Conservation (phyloP, 768 basidiomycete genomes). For the Trametes cingulata region DNA sequence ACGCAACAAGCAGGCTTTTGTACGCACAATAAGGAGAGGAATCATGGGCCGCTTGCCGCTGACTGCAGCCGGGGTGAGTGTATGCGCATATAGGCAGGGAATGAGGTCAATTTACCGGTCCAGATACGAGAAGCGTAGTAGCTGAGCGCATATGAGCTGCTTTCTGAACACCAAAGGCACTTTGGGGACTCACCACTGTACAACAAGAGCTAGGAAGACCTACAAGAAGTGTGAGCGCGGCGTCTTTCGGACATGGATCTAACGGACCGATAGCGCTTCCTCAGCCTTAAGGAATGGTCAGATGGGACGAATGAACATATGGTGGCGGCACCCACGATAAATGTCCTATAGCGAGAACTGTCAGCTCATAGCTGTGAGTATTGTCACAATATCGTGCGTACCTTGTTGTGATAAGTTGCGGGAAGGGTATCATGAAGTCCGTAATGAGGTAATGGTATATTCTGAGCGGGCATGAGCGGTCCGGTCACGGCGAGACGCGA, state of each 20-base stretch:
- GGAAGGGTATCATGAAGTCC: slow-evolving; percentile 23
- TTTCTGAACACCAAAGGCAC: neutral
- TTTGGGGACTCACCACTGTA: slow-evolving; percentile 19
- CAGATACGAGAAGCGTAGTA: slow-evolving; percentile 25
- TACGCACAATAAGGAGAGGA: slow-evolving; percentile 12
- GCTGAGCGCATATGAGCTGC: neutral
- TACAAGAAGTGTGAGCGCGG: neutral
- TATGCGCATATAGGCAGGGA: no score
- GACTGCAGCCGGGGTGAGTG: neutral
- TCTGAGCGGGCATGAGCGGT: neutral
- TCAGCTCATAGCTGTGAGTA: neutral
- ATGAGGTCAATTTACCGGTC: neutral
- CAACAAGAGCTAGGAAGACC: slow-evolving; percentile 21
- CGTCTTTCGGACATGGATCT: neutral
- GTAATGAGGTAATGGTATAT: slow-evolving; percentile 28
- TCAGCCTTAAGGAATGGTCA: slow-evolving; percentile 13
- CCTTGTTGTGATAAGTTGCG: slow-evolving; percentile 21
- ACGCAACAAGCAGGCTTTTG: neutral
- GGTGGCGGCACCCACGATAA: slow-evolving; percentile 17
- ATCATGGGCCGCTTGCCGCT: neutral
- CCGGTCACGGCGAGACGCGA: no score
- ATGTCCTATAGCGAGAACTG: slow-evolving; percentile 11
- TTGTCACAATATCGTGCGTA: neutral
- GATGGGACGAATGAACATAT: neutral
- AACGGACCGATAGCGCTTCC: slow-evolving; percentile 22